A percentile compares a stretch with the other conserved stretches of the same genome.
phyloP scores from a whole-genome alignment of 176 grass and related monocot species.

The Musa troglodytarum region DNA sequence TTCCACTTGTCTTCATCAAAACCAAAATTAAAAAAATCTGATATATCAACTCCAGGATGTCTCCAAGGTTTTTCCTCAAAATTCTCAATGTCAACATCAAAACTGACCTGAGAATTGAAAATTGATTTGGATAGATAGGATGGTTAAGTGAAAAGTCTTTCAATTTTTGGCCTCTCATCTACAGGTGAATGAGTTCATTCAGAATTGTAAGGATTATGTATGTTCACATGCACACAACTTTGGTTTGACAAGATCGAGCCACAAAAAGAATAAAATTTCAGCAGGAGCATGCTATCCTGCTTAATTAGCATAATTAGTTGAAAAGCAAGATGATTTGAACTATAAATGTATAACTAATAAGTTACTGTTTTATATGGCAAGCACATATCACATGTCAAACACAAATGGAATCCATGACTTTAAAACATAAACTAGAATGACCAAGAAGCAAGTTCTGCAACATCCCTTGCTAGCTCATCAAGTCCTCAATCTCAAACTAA shows the following conservation, averaged over 20 bases:
- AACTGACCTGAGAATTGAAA: constrained; percentile 40
- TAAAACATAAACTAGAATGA: background rate
- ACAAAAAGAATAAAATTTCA: too few species aligned
- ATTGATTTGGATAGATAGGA: background rate
- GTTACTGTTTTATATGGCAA: background rate
- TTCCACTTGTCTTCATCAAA: constrained; percentile 94
- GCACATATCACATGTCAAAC: background rate
- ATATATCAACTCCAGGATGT: constrained; percentile 66
- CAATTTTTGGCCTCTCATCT: too few species aligned
- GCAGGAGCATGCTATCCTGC: too few species aligned
- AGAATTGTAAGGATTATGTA: background rate
- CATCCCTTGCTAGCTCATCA: background rate
- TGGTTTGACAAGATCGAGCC: too few species aligned
- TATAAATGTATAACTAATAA: background rate
- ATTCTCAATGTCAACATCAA: constrained; percentile 72
- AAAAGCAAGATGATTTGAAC: background rate
- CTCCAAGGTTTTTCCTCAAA: constrained; percentile 99
- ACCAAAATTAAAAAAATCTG: constrained; percentile 92
- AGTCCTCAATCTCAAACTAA: background rate
- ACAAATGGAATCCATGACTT: background rate
- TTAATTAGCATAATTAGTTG: background rate
- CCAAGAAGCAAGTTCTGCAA: background rate
- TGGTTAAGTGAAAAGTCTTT: background rate
- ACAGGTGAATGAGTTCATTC: background rate
- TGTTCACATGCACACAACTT: background rate